Base-by-base conservation (phyloP, 371 early-diverging fungal species). In the Mortierella sp. region DNA sequence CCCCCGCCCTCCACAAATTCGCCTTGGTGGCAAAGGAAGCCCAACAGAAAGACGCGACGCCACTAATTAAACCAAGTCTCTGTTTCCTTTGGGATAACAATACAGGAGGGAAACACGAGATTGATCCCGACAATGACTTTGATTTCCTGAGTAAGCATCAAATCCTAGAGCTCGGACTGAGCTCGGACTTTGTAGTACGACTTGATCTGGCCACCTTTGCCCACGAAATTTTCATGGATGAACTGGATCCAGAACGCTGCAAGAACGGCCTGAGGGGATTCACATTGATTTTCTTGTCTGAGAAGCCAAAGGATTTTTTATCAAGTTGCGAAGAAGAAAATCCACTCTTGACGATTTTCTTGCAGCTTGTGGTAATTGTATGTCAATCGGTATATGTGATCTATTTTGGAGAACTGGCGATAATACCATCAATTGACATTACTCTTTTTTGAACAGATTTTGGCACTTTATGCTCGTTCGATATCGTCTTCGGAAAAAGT, bases 141-240 rank as follows among this genome's bases (percentile, higher is more conserved):
- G 28, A 62, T 8, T 70, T 62, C 33, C 32, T 76, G 58, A 43
- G 63, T 24, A 52, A 33, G 11, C 48, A 50, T n/a, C 63, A 63
- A 4, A 63, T 64, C 21, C 28, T 59, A 13, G 68, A 67, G 11
- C 60, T 68, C 11, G 64, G 59, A 5, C 57, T 76, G 38, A 36
- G 38, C 4, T 19, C 6, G 8, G 55, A 47, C 15, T 58, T 66
- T 28, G 67, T 59, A 22, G 32, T 7, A 5, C 71, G 67, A 6
- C 32, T 72, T 21, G 58, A 76, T 36, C 62, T 76, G n/a, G 77
- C 77, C 16, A 57, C 72, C 6, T 67, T 76, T 38, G 59, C 67
- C 3, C 63, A 63, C 16, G 68, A 58, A 21, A 15, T 63, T 9
- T 62, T 71, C 24, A 21, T 28, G 8, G 38, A 63, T 0, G 16